Base-by-base conservation (phyloP, 2,329 filamentous ascomycete genomes). In the Penicillium sp. region DNA sequence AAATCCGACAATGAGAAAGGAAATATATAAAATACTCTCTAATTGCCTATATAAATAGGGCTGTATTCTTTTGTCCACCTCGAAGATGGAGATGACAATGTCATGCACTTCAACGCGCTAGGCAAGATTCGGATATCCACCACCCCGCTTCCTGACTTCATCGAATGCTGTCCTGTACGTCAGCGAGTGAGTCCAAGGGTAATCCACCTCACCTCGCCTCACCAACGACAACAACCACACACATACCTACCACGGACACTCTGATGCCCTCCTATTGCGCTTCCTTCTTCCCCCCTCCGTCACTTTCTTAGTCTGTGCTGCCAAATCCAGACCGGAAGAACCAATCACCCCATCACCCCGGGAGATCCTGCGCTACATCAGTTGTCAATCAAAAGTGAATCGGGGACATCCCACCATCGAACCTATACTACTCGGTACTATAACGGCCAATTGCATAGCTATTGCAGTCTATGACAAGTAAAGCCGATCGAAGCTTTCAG, bases 131-230 rank as follows among this genome's bases (percentile, higher is more conserved):
- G 35, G 35, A 26, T 40, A 45, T 23, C 38, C 30, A 35, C 30
- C 40, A 57, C 55, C 55, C 55, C 55, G 55, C 55, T 48, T 57
- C 42, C 48, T 57, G 48, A 52, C 55, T 53, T 57, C 49, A 57
- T 52, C 55, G 40, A 45, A 43, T 45, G 35, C 46, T 28, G 33
- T 30, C n/a, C 49, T 43, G 55, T 48, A 52, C 55, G 55, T 56
- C 55, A 51, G 48, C 12, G 35, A 42, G 23, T 40, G 2, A 6
- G 9, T 51, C 18, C 21, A 30, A 30, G 28, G 16, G 26, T 33
- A 16, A 50, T 33, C 28, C 26, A 49, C 47, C 12, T 9, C 28
- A n/a, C 28, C 16, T 14, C 24, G 12, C 24, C 16, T 38, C 28
- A 38, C 20, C 38, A 18, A 42, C 38, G 6, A 6, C 14, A n/a